Evolutionary conservation across 345 rosid species (phyloP).

Genomic region (Citropsis articulata): DNA sequence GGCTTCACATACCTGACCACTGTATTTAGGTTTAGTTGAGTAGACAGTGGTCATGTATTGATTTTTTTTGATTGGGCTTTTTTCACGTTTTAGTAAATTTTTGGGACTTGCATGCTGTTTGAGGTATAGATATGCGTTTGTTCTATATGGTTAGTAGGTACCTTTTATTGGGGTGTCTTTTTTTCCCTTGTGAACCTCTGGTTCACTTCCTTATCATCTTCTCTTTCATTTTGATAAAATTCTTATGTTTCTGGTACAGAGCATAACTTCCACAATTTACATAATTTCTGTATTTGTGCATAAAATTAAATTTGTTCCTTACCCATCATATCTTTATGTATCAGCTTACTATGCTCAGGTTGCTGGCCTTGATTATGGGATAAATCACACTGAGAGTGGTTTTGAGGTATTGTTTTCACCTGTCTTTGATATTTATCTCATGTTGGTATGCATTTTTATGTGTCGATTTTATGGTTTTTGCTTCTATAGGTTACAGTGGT

Average conservation of each 20-base stretch:
- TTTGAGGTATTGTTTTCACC: constrained; percentile 52
- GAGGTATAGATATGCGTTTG: neutral
- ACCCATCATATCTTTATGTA: constrained; percentile 22
- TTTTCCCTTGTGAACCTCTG: neutral
- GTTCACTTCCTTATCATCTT: neutral
- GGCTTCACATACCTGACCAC: neutral
- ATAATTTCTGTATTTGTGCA: neutral
- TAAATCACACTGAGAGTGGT: constrained; percentile 53
- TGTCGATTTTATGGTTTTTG: constrained; percentile 1
- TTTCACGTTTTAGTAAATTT: neutral
- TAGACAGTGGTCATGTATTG: neutral
- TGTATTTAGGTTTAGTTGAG: constrained; percentile 6
- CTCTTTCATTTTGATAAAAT: too few relatives aligned
- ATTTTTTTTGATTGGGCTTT: neutral
- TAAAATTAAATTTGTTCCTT: neutral
- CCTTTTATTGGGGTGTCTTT: neutral
- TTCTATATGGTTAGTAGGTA: neutral
- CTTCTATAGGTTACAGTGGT: constrained; percentile 56
- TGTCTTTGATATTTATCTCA: neutral
- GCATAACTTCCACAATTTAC: neutral
- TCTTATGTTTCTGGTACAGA: neutral
- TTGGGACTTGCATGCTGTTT: neutral
- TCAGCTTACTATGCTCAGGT: constrained; percentile 90
- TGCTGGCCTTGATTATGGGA: constrained; percentile 76
- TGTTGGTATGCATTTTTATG: neutral